phyloP scores from a whole-genome alignment of 2,329 filamentous ascomycete genomes.

The Ophiosphaerella korrae region DNA sequence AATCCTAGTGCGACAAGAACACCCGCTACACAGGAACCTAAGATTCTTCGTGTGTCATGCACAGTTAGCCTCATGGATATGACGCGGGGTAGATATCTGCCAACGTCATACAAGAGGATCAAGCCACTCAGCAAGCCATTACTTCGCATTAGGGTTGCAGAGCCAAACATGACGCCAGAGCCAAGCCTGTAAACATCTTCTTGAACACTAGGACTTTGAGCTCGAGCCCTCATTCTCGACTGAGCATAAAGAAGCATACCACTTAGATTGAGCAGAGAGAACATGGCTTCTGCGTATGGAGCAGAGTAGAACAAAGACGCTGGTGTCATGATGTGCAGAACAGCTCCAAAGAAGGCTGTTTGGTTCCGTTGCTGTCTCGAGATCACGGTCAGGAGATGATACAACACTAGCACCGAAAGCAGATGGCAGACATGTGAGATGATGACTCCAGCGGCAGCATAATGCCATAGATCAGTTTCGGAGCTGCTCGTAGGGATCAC shows the following conservation, averaged over 20 bases:
- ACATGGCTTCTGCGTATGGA: conserved; percentile 81
- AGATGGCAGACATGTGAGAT: conserved; percentile 79
- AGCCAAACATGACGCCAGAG: conserved; percentile 72
- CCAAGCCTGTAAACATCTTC: conserved; percentile 57
- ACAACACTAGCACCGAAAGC: conserved; percentile 73
- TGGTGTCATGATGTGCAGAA: conserved; percentile 82
- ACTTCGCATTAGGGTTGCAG: conserved; percentile 75
- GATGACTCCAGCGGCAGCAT: conserved; percentile 63
- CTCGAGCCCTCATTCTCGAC: conserved; percentile 23
- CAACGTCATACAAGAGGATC: conserved; percentile 64
- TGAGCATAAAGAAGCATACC: conserved; percentile 73
- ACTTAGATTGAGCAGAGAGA: conserved; percentile 75
- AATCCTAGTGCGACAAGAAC: conserved; percentile 70
- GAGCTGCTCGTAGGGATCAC: conserved; percentile 28
- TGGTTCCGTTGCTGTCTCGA: conserved; percentile 41
- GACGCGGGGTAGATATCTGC: conserved; percentile 47
- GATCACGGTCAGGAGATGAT: conserved; percentile 66
- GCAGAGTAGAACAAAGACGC: conserved; percentile 89
- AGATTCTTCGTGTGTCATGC: conserved; percentile 57
- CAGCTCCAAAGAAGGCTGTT: conserved; percentile 71
- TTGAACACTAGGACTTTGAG: conserved; percentile 36
- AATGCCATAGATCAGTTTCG: conserved; percentile 22
- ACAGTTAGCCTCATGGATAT: conserved; percentile 43
- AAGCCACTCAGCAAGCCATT: conserved; percentile 87
- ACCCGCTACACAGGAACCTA: conserved; percentile 69